Evolutionary conservation across 2,329 filamentous ascomycete genomes (phyloP), one percentile per base, ranked within the genome.

Genomic region (Colletotrichum sp.): DNA sequence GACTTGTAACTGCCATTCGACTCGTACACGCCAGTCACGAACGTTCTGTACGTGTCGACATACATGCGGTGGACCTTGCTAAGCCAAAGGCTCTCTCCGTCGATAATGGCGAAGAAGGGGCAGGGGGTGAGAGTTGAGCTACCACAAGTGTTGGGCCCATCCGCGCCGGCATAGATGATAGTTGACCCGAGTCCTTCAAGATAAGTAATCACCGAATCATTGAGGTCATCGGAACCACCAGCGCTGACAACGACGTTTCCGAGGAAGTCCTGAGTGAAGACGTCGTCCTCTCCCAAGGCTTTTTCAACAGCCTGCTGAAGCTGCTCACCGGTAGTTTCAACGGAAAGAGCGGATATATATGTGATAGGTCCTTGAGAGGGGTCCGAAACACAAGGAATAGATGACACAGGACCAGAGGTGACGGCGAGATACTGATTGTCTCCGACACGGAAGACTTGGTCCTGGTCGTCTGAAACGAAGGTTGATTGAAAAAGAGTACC

Each of bases 1-100:
- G 66, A n/a, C 28, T 63, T 74, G 65, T 74, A 69, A 6, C 21
- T 32, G 12, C 67, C 71, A 18, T 74, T 71, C 4, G 66, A 74
- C 16, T 71, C 71, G 30, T 74, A 74, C 4, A 57, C 55, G 10
- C 66, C 71, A 43, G 34, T 69, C n/a, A 74, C 57, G 13, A 74
- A 74, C 2, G 36, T 74, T 10, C 71, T 61, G 71, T 63, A 74
- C 12, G 32, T 57, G 21, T 74, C 71, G 24, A 39, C 9, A 16
- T 74, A 74, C 30, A 72, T 32, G 18, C 34, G 52, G 4, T 32
- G 55, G 5, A 52, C 10, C 43, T 52, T 52, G n/a, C n/a, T 52
- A 2, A 52, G n/a, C 43, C n/a, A 52, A 8, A 52, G n/a, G 10
- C 43, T 52, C 0, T 52, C 43, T 52, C 43, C 43, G n/a, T 52